Evolutionary conservation across 1,284 basidiomycete genomes (phyloP).

Genomic region (Rhodotorula sp.): DNA sequence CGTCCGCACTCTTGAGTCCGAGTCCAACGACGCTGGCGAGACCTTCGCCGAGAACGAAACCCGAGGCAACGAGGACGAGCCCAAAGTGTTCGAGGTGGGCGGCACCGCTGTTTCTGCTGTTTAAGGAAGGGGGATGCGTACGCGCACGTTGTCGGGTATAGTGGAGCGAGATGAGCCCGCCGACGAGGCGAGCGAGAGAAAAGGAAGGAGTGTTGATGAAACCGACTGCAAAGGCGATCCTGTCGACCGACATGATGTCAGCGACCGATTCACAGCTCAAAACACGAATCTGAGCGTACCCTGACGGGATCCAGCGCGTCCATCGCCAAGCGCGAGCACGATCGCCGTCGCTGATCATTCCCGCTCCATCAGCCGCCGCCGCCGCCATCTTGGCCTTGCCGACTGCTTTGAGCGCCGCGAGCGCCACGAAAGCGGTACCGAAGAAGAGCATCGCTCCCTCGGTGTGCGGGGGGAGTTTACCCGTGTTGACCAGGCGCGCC

Average conservation of each 20-base stretch:
- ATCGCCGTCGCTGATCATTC: constrained; percentile 36
- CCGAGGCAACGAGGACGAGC: constrained; percentile 84
- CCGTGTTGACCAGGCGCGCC: constrained; percentile 77
- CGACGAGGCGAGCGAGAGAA: constrained; percentile 83
- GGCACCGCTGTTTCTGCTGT: constrained; percentile 46
- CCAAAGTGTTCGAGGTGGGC: constrained; percentile 57
- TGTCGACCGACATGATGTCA: constrained; percentile 24
- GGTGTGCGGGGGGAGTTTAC: constrained; percentile 73
- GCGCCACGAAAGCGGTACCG: constrained; percentile 64
- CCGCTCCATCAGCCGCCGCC: constrained; percentile 17
- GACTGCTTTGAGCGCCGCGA: constrained; percentile 68
- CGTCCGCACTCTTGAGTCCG: constrained; percentile 67
- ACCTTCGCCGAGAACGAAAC: constrained; percentile 90
- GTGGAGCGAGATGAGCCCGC: constrained; percentile 74
- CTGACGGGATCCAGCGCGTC: constrained; percentile 78
- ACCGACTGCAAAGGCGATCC: constrained; percentile 56
- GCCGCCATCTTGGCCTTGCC: constrained; percentile 46
- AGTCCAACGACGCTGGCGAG: constrained; percentile 80
- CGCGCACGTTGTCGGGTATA: constrained; percentile 52
- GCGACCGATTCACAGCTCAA: background rate
- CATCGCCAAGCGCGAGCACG: constrained; percentile 49
- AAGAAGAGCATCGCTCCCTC: constrained; percentile 77
- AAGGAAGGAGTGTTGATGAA: constrained; percentile 96
- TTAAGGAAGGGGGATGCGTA: background rate
- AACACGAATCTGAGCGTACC: constrained; percentile 53